Conservation (phyloP, 768 basidiomycete genomes). For the Boletus sp. region DNA sequence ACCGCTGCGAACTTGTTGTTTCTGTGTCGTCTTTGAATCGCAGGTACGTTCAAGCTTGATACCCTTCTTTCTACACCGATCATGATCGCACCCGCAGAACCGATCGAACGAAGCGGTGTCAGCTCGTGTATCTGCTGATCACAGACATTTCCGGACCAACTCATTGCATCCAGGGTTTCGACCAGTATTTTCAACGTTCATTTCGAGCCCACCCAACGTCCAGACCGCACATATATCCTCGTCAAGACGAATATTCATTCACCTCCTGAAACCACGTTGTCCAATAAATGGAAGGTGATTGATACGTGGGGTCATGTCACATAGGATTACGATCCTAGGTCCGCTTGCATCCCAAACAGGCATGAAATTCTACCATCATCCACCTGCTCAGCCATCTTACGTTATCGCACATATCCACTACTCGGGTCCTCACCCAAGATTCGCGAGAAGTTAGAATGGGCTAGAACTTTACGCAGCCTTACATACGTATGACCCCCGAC, state of each 20-base stretch:
- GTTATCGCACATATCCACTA: constrained; percentile 8
- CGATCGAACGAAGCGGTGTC: constrained; percentile 9
- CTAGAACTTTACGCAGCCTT: neutral
- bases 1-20: neutral
- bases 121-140: constrained; percentile 16
- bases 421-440: constrained; percentile 5
- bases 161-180: constrained; percentile 2
- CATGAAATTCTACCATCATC: neutral
- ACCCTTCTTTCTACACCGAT: constrained; percentile 17
- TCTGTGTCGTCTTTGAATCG: neutral
- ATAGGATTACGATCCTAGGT: neutral
- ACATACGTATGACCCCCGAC: neutral
- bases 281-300: neutral
- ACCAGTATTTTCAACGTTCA: neutral
- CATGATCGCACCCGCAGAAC: constrained; percentile 16
- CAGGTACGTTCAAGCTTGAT: neutral
- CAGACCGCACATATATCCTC: neutral
- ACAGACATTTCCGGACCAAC: constrained; percentile 2
- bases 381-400: constrained; percentile 10
- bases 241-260: neutral
- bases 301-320: neutral
- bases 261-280: neutral
- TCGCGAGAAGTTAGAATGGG: neutral
- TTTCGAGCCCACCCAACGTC: neutral
- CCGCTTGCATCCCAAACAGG: neutral